These are phyloP conservation scores for Colletotrichum australisinense DNA, from an alignment of 2,329 filamentous ascomycete species.

Conservation along the genomic window DNA sequence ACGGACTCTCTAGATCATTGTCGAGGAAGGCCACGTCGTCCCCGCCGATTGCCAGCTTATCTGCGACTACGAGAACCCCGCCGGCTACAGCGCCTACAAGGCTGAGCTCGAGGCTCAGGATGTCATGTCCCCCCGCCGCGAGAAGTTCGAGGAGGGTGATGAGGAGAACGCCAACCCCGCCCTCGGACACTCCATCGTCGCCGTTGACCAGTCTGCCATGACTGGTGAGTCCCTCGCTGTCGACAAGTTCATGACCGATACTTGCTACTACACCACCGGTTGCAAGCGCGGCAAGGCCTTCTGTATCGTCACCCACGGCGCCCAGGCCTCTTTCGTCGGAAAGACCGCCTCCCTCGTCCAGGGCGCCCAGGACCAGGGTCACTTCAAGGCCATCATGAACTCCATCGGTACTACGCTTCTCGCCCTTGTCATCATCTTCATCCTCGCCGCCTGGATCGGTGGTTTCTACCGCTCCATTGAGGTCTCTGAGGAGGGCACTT, in stretches of 20 bases:
- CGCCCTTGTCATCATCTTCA: slow-evolving; percentile 82
- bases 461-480: slow-evolving; percentile 81
- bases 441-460: slow-evolving; percentile 80
- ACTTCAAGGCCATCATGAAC: slow-evolving; percentile 89
- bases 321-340: slow-evolving; percentile 81
- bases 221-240: slow-evolving; percentile 84
- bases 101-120: slow-evolving; percentile 74
- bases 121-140: slow-evolving; percentile 35
- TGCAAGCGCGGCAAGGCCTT: slow-evolving; percentile 86
- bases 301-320: slow-evolving; percentile 74
- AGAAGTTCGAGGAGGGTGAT: slow-evolving; percentile 67
- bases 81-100: slow-evolving; percentile 61
- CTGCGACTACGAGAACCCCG: slow-evolving; percentile 74
- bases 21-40: slow-evolving; percentile 79
- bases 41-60: slow-evolving; percentile 78
- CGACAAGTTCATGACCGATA: slow-evolving; percentile 82
- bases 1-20: slow-evolving; percentile 62
- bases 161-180: slow-evolving; percentile 64
- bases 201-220: slow-evolving; percentile 83
- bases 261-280: slow-evolving; percentile 82
- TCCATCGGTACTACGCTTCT: slow-evolving; percentile 80
- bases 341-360: slow-evolving; percentile 79
- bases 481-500: slow-evolving; percentile 60
- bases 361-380: slow-evolving; percentile 80
- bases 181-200: slow-evolving; percentile 74